Evolutionary conservation across 1,284 basidiomycete species (phyloP), one percentile per base, ranked within the genome.

Genomic region (Moesziomyces parantarcticus): DNA sequence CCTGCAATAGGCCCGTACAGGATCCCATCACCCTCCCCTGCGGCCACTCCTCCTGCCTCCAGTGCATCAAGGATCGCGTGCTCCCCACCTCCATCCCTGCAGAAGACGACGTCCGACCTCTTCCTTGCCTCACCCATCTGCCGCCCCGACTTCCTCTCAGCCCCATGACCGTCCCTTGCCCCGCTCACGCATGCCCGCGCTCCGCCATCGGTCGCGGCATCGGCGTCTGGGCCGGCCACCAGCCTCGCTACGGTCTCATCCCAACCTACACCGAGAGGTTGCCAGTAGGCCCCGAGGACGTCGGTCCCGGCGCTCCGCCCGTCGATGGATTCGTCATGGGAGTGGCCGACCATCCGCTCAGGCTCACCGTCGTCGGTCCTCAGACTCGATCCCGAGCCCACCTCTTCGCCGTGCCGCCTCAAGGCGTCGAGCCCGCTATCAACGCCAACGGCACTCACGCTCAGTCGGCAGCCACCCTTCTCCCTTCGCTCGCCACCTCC

Each of bases 241-340:
- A 48, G 40, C 71, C 71, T 39, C 58, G 71, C 5, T 74, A 74
- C 25, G 71, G 65, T 23, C 71, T 74, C 21, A 64, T 69, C 40
- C 65, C 71, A 11, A 61, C 71, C 23, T 69, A 64, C 58, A 58
- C 61, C 7, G 71, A 74, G 36, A 51, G 55, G 39, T 52, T 74
- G 21, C 69, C 73, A 0, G 8, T 51, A 23, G 63, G 41, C 46
- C 14, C 22, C 14, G 32, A 64, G 50, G 71, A 74, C 25, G 41
- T 68, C 14, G 75, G 70, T 1, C 71, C 77, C 11, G 78, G 75
- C 13, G 54, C 57, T 1, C 65, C 68, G 18, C 77, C 78, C 22
- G 50, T 79, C 22, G 78, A 80, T 40, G 78, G 77, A n/a, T 80
- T 80, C 26, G 72, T 80, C 29, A 71, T 80, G 43, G 75, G 74